These are phyloP conservation scores for Cichorium intybus DNA, from an alignment of 140 eudicot genomes.

Conservation along the genomic window DNA sequence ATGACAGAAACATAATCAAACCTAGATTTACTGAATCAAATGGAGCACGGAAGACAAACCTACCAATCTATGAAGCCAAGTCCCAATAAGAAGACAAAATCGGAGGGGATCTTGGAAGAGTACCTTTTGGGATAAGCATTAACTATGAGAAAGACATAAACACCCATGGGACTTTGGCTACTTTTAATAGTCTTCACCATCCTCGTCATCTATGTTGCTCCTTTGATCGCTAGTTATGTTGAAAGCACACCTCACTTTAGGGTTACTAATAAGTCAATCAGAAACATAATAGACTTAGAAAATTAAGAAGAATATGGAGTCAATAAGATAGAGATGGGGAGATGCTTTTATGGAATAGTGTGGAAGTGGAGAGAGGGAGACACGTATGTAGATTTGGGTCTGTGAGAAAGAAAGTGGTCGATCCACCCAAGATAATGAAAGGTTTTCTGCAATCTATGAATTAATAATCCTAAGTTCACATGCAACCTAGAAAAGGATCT, in stretches of 20 bases:
- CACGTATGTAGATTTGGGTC: slow-evolving; percentile 13
- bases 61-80: slow-evolving; percentile 97
- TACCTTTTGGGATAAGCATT: slow-evolving; percentile 92
- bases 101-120: slow-evolving; percentile 94
- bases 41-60: not conserved
- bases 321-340: not conserved
- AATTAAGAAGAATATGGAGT: not conserved
- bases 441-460: too few species aligned
- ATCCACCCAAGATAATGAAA: slow-evolving; percentile 15
- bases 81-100: slow-evolving; percentile 89
- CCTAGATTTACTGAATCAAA: not conserved
- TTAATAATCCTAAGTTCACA: too few species aligned
- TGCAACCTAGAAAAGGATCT: too few species aligned
- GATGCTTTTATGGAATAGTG: slow-evolving; percentile 2
- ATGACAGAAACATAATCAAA: not conserved
- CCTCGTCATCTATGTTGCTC: slow-evolving; percentile 40
- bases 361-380: slow-evolving; percentile 29
- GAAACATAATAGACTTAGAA: slow-evolving; percentile 22
- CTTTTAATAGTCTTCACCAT: slow-evolving; percentile 52
- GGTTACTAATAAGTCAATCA: slow-evolving; percentile 3
- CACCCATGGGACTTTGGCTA: slow-evolving; percentile 43
- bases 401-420: slow-evolving; percentile 1
- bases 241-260: not conserved
- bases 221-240: not conserved
- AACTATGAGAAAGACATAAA: slow-evolving; percentile 60